A percentile compares a stretch with the other conserved stretches of the same genome.
Evolutionary conservation across 2,329 filamentous ascomycete species (phyloP).

Genomic region (Sporothrix brasiliensis): DNA sequence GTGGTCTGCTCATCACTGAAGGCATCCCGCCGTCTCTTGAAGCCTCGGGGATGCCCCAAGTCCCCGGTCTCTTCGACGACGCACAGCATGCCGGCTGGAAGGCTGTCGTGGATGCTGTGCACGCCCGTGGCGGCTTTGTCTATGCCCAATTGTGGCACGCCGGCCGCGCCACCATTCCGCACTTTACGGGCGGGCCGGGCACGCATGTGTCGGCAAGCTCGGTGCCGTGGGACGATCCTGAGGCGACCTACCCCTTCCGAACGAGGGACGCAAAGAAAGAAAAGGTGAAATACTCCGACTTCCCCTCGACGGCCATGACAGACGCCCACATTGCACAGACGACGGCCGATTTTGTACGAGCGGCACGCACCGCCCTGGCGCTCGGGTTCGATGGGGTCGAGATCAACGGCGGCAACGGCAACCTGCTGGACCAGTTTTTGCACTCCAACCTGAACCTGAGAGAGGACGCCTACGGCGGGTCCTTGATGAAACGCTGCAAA

Average conservation of each 20-base stretch:
- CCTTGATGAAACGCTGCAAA: slow-evolving; percentile 56
- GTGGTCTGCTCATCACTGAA: slow-evolving; percentile 30
- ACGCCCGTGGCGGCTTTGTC: slow-evolving; percentile 25
- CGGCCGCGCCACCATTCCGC: slow-evolving; percentile 38
- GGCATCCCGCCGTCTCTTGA: slow-evolving; percentile 25
- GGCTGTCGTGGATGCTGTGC: slow-evolving; percentile 28
- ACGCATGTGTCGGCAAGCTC: slow-evolving; percentile 20
- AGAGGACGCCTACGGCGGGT: slow-evolving; percentile 59
- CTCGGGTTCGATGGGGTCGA: slow-evolving; percentile 55
- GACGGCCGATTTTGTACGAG: slow-evolving; percentile 41
- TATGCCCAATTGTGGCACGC: slow-evolving; percentile 55
- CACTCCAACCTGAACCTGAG: slow-evolving; percentile 57
- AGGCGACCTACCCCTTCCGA: slow-evolving; percentile 41
- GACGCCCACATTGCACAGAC: slow-evolving; percentile 48
- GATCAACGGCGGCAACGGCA: slow-evolving; percentile 47
- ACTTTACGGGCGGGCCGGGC: slow-evolving; percentile 16
- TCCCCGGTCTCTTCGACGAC: slow-evolving; percentile 26
- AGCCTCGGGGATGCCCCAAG: slow-evolving; percentile 23
- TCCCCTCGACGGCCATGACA: slow-evolving; percentile 49
- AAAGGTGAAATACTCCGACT: slow-evolving; percentile 41
- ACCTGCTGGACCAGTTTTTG: slow-evolving; percentile 57
- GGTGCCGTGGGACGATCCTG: slow-evolving; percentile 35
- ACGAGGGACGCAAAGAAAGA: slow-evolving; percentile 40
- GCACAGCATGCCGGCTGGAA: slow-evolving; percentile 28
- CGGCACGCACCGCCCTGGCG: slow-evolving; percentile 51